Conservation (phyloP, 1,284 basidiomycete species). For the Sanghuangporus weigelae region DNA sequence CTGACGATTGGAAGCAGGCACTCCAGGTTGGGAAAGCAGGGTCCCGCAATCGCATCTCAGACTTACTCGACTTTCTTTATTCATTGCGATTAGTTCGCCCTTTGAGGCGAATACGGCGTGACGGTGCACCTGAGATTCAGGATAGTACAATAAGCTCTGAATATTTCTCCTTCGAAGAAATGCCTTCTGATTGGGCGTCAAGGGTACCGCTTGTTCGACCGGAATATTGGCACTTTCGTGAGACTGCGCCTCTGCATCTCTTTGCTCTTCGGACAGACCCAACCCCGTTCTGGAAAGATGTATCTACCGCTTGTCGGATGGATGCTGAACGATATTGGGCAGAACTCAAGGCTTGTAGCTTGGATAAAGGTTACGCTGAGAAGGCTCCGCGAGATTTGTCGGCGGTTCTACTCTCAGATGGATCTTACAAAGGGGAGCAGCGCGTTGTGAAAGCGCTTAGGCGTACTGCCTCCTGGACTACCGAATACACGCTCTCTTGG, state of each 20-base stretch:
- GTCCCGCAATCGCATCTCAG: constrained; percentile 51
- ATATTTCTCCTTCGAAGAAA: constrained; percentile 32
- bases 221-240: constrained; percentile 59
- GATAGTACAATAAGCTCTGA: constrained; percentile 11
- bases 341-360: constrained; percentile 44
- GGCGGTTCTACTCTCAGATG: constrained; percentile 22
- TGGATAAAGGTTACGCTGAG: constrained; percentile 28
- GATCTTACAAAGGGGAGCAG: constrained; percentile 21
- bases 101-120: constrained; percentile 39
- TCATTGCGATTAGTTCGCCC: constrained; percentile 51
- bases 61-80: constrained; percentile 52
- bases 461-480: constrained; percentile 53
- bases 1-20: constrained; percentile 39
- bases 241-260: constrained; percentile 46
- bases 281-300: constrained; percentile 51
- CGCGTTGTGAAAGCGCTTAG: constrained; percentile 39
- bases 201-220: constrained; percentile 36
- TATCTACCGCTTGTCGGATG: constrained; percentile 32
- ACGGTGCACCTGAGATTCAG: constrained; percentile 36
- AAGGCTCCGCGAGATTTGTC: constrained; percentile 18
- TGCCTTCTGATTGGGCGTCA: constrained; percentile 24
- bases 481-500: constrained; percentile 57
- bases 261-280: constrained; percentile 48
- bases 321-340: constrained; percentile 52
- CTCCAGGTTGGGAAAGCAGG: constrained; percentile 55